Evolutionary conservation across 1,284 basidiomycete species (phyloP).

Genomic region (Rhodotorula glutinis): DNA sequence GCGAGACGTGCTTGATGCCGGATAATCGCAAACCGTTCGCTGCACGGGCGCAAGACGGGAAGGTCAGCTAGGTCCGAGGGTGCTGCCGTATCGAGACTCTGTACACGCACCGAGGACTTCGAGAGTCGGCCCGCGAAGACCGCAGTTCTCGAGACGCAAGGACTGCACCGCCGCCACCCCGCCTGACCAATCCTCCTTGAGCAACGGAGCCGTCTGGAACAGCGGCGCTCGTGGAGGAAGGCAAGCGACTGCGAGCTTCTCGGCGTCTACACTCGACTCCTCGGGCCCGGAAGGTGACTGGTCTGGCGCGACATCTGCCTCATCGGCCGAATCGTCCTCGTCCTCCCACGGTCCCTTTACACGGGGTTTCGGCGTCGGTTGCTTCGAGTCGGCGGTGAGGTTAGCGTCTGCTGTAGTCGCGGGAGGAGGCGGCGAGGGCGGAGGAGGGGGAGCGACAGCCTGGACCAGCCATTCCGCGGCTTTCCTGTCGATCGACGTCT

Average conservation of each 20-base stretch:
- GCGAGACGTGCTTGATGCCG: constrained; percentile 75
- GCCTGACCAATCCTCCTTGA: constrained; percentile 13
- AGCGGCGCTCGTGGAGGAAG: constrained; percentile 37
- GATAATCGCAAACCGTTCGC: constrained; percentile 78
- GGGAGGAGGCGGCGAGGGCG: constrained; percentile 7
- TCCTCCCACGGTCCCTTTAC: constrained; percentile 11
- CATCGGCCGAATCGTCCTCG: constrained; percentile 10
- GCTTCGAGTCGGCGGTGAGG: neutral
- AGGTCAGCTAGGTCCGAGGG: too few relatives aligned
- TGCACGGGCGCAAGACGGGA: constrained; percentile 44
- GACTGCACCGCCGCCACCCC: constrained; percentile 47
- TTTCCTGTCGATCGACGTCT: constrained; percentile 79
- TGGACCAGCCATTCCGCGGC: constrained; percentile 75
- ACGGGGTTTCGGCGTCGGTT: neutral
- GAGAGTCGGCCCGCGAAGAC: constrained; percentile 65
- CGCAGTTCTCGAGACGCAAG: constrained; percentile 80
- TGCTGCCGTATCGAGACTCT: too few relatives aligned
- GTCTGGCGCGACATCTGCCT: constrained; percentile 18
- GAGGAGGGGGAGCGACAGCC: constrained; percentile 50
- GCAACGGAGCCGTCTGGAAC: constrained; percentile 37
- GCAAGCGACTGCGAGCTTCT: too few relatives aligned
- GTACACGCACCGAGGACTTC: constrained; percentile 73
- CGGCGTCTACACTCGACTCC: too few relatives aligned
- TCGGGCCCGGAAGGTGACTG: too few relatives aligned
- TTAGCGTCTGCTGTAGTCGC: neutral